Conservation (phyloP, 495 filamentous ascomycete species). For the Massariosphaeria phaeospora region DNA sequence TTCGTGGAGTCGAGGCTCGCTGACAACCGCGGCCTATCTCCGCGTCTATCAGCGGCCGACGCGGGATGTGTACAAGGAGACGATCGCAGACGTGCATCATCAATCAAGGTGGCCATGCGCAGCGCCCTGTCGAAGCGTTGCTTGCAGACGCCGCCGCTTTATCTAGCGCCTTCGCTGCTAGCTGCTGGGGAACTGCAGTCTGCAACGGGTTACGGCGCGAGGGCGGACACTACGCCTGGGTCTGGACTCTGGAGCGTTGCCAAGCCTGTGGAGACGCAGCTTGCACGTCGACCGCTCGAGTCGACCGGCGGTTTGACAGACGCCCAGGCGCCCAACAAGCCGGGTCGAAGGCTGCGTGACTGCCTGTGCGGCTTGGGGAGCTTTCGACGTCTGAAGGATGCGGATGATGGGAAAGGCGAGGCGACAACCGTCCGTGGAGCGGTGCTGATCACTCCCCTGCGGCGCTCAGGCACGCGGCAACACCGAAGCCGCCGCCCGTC, state of each 20-base stretch:
- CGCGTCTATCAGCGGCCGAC: slow-evolving; percentile 18
- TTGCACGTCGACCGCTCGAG: no score
- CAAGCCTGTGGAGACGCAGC: no score
- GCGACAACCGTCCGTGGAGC: slow-evolving; percentile 4
- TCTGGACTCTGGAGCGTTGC: slow-evolving; percentile 4
- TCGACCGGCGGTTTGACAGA: no score
- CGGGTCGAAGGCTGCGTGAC: background rate
- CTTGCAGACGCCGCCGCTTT: no score
- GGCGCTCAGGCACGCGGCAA: slow-evolving; percentile 30
- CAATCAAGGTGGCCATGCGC: background rate
- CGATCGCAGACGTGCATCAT: background rate
- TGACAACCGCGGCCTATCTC: background rate
- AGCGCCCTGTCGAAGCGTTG: slow-evolving; percentile 1
- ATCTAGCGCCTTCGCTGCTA: no score
- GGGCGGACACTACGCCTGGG: background rate
- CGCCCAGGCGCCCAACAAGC: no score
- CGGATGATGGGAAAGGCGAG: slow-evolving; percentile 9
- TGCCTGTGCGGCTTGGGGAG: background rate
- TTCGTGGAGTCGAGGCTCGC: no score
- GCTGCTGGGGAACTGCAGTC: slow-evolving; percentile 10
- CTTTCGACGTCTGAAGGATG: background rate
- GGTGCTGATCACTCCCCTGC: slow-evolving; percentile 17
- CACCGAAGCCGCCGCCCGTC: slow-evolving; percentile 23
- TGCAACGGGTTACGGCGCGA: no score
- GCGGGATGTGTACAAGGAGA: slow-evolving; percentile 13